phyloP scores from a whole-genome alignment of 192 early-diverging fungal species.

The Backusella mclennaniae region DNA sequence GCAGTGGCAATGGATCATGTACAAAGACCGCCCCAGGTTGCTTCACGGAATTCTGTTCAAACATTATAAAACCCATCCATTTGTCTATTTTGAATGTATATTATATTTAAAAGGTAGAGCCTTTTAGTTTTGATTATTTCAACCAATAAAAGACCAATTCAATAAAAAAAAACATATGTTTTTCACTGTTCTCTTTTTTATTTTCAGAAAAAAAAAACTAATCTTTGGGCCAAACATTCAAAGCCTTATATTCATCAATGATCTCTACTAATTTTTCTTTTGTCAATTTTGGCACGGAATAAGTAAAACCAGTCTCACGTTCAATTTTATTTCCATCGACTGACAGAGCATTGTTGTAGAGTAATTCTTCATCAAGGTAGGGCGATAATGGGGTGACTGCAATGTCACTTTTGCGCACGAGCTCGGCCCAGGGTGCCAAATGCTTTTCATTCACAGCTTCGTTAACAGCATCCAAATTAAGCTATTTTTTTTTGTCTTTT shows the following conservation, averaged over 20 bases:
- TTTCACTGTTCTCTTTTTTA: neutral
- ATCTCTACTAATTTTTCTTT: constrained; percentile 66
- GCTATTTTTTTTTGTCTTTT: constrained; percentile 31
- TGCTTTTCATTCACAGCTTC: constrained; percentile 90
- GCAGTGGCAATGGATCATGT: constrained; percentile 33
- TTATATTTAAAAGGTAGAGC: neutral
- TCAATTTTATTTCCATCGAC: constrained; percentile 87
- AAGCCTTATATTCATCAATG: constrained; percentile 76
- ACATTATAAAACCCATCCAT: neutral
- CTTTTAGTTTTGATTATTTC: neutral
- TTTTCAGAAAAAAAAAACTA: neutral
- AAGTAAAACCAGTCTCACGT: constrained; percentile 63
- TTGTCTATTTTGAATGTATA: neutral
- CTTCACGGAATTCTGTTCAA: neutral
- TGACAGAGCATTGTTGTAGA: constrained; percentile 81
- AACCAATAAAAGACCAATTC: neutral
- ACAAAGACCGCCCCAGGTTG: constrained; percentile 11
- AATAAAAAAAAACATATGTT: neutral
- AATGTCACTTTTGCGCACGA: constrained; percentile 70
- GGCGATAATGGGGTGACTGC: constrained; percentile 87
- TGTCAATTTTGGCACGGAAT: constrained; percentile 66
- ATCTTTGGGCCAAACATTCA: constrained; percentile 78
- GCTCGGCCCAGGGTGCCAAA: constrained; percentile 87
- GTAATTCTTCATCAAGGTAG: constrained; percentile 89
- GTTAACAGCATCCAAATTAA: constrained; percentile 81